These are phyloP conservation scores for Coemansia sp. DNA, from an alignment of 192 early-diverging fungal species.

Conservation along the genomic window DNA sequence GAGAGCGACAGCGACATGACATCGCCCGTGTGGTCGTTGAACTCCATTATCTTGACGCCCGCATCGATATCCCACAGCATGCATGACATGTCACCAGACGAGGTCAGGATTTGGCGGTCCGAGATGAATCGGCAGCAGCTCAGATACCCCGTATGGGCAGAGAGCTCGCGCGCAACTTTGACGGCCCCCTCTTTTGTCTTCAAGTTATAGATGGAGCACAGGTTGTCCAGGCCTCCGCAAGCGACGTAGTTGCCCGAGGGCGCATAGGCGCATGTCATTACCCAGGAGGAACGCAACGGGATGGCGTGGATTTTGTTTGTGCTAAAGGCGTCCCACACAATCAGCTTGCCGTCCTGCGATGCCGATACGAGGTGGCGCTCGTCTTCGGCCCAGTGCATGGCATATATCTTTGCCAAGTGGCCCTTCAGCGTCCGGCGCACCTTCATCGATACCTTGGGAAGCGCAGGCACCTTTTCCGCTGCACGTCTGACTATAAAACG, in stretches of 20 bases:
- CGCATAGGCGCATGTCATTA: constrained; percentile 99
- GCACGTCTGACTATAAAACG: constrained; percentile 71
- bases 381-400: constrained; percentile 99
- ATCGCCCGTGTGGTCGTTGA: constrained; percentile 97
- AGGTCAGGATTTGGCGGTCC: constrained; percentile 93
- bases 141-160: constrained; percentile 96
- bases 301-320: constrained; percentile 99
- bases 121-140: constrained; percentile 96
- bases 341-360: constrained; percentile 99
- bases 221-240: constrained; percentile 99
- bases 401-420: constrained; percentile 98
- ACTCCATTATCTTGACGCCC: constrained; percentile 94
- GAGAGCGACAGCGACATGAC: constrained; percentile 96
- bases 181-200: constrained; percentile 91
- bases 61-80: constrained; percentile 99
- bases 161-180: constrained; percentile 91
- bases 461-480: constrained; percentile 79
- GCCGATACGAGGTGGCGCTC: constrained; percentile 96
- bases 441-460: constrained; percentile 92
- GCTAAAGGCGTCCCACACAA: constrained; percentile 98
- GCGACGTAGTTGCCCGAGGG: constrained; percentile 98
- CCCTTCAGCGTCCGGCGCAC: constrained; percentile 96
- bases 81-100: constrained; percentile 97
- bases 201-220: constrained; percentile 99
- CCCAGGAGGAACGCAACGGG: constrained; percentile 98